These are phyloP conservation scores for Arabidopsis hybrid DNA, from an alignment of 441 rosid genomes.

Conservation along the genomic window DNA sequence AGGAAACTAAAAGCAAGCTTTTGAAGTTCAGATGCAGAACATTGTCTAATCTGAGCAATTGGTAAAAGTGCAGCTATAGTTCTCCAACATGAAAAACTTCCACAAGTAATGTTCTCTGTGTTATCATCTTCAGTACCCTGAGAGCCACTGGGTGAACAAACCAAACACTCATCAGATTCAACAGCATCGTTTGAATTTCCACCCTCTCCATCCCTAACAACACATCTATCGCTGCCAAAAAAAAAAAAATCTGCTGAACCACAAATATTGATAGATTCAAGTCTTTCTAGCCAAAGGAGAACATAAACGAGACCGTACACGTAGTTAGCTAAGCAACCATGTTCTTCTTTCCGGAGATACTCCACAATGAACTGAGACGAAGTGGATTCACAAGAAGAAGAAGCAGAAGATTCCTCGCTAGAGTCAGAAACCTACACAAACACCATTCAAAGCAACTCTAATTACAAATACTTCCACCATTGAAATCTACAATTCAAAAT, in stretches of 20 bases:
- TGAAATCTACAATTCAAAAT: neutral
- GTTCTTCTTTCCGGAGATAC: conserved; percentile 50
- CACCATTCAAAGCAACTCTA: conserved; percentile 26
- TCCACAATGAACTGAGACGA: conserved; percentile 64
- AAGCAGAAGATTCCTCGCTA: conserved; percentile 53
- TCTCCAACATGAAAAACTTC: conserved; percentile 58
- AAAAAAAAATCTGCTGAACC: conserved; percentile 17
- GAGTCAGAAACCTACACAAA: conserved; percentile 56
- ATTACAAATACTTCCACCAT: conserved; percentile 8
- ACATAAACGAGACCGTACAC: conserved; percentile 55
- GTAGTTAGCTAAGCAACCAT: conserved; percentile 64
- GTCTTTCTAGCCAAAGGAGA: neutral
- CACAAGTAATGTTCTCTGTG: conserved; percentile 40
- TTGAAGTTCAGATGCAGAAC: conserved; percentile 57
- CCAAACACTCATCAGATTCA: conserved; percentile 38
- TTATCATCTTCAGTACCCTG: conserved; percentile 29
- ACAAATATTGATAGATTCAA: conserved; percentile 6
- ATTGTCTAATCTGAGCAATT: conserved; percentile 56
- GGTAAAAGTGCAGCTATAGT: conserved; percentile 67
- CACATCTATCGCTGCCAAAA: conserved; percentile 54
- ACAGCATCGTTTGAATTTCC: conserved; percentile 36
- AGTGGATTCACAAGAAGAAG: conserved; percentile 46
- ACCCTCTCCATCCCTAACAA: conserved; percentile 38
- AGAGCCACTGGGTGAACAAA: conserved; percentile 40
- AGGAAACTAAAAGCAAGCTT: conserved; percentile 59